phyloP scores from a whole-genome alignment of 495 filamentous ascomycete species.

The Astrocystis sublimbata region DNA sequence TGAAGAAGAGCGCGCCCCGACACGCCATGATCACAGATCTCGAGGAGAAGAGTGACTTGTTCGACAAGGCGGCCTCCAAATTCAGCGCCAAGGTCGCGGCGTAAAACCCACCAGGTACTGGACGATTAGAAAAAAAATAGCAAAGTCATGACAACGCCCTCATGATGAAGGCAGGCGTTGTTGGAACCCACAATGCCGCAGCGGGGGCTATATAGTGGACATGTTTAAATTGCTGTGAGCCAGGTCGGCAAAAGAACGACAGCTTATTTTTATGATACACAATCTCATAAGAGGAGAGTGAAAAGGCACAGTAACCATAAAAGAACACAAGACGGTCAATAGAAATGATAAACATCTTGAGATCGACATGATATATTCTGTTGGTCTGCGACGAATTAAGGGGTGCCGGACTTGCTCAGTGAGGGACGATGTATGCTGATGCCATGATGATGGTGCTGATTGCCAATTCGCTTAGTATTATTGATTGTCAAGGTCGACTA shows the following conservation, averaged over 20 bases:
- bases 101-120: slow-evolving; percentile 31
- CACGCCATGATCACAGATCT: slow-evolving; percentile 70
- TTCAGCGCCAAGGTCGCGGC: slow-evolving; percentile 71
- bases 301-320: neutral
- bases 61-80: slow-evolving; percentile 78
- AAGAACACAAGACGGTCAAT: too few relatives aligned
- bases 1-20: slow-evolving; percentile 57
- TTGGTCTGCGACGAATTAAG: too few relatives aligned
- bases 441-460: too few relatives aligned
- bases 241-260: neutral
- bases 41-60: slow-evolving; percentile 73
- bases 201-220: slow-evolving; percentile 1
- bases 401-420: too few relatives aligned
- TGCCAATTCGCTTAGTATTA: too few relatives aligned
- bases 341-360: too few relatives aligned
- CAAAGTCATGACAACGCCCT: neutral
- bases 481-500: too few relatives aligned
- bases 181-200: neutral
- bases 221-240: neutral
- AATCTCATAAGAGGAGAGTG: neutral
- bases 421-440: too few relatives aligned
- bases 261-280: neutral
- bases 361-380: too few relatives aligned
- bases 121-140: neutral
- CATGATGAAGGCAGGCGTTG: neutral